Evolutionary conservation across 2,329 filamentous ascomycete species (phyloP).

Genomic region (Alternaria novae-zelandiae): DNA sequence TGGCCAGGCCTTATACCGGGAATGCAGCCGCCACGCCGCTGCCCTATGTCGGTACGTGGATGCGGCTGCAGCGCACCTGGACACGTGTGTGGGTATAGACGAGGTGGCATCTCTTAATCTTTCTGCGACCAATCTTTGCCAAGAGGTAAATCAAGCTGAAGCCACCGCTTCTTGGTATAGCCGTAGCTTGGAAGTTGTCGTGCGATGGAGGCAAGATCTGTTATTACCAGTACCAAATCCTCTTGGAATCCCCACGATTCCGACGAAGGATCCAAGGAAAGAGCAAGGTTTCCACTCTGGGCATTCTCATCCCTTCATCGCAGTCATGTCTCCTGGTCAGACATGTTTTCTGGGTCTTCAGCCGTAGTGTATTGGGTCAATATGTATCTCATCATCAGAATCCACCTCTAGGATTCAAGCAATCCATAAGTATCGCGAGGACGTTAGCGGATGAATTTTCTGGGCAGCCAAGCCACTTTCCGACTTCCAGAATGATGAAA

Average conservation of each 20-base stretch:
- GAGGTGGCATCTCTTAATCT: slow-evolving; percentile 3
- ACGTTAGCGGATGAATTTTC: background rate
- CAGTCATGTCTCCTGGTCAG: background rate
- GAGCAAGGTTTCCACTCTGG: background rate
- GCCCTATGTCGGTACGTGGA: slow-evolving; percentile 1
- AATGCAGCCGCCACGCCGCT: slow-evolving; percentile 3
- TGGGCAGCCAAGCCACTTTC: background rate
- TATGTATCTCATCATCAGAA: background rate
- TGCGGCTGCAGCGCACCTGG: background rate
- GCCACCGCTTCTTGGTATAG: background rate
- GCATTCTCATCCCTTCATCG: background rate
- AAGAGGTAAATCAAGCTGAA: background rate
- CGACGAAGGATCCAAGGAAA: background rate
- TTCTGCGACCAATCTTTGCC: background rate
- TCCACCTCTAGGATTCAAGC: background rate
- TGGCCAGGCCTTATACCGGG: slow-evolving; percentile 8
- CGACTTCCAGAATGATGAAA: slow-evolving; percentile 5
- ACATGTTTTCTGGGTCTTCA: background rate
- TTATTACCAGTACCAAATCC: background rate
- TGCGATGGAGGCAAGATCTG: background rate
- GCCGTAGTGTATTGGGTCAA: background rate
- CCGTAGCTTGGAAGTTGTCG: background rate
- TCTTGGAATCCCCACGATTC: background rate
- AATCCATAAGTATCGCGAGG: slow-evolving; percentile 1
- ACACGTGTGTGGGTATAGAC: background rate